Evolutionary conservation across 1,284 basidiomycete genomes (phyloP), one percentile per base, ranked within the genome.

Genomic region (Leccinum brunneo-olivaceum): DNA sequence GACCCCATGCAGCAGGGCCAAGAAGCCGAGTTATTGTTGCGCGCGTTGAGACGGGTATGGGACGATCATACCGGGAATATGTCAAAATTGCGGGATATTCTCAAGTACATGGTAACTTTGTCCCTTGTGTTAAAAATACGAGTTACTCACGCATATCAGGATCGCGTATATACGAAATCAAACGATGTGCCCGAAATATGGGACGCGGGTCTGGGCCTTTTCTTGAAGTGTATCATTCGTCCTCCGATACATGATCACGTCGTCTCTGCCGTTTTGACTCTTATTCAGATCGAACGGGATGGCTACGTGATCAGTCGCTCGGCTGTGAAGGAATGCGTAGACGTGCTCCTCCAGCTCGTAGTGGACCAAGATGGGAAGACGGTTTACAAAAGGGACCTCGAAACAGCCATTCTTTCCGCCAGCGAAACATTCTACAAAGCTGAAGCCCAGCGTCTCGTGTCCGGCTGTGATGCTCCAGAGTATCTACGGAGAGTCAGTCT

Each of bases 61-160:
- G 89, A 95, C 49, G 93, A 98, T 61, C 95, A 98, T 64, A 83
- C 76, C 6, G 81, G 84, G 11, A 92, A 86, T 63, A 91, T 98
- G 88, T 74, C 77, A 34, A 92, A 94, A 62, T 66, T 99, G 46
- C 80, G 85, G 29, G 92, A 94, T 60, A 81, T 99, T 27, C 72
- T 98, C 53, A 91, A 90, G 60, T 99, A 99, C 63, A 95, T 98
- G 88, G 95, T 94, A 45, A 54, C 54, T 79, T 64, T 34, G 30
- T 42, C 36, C 14, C 41, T 44, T 19, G 14, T 9, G 9, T 44
- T 20, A 39, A 21, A 24, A 18, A n/a, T 30, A 51, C 28, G 39
- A 28, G 38, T 46, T 44, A 27, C 54, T 54, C 40, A 65, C 40
- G 19, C 12, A 38, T 32, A 40, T n/a, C 60, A 95, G 94, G 94